Percentiles rank a stretch among this genome's conserved stretches.
Evolutionary conservation across 1,284 basidiomycete species (phyloP).

Genomic region (Moesziomyces antarcticus): DNA sequence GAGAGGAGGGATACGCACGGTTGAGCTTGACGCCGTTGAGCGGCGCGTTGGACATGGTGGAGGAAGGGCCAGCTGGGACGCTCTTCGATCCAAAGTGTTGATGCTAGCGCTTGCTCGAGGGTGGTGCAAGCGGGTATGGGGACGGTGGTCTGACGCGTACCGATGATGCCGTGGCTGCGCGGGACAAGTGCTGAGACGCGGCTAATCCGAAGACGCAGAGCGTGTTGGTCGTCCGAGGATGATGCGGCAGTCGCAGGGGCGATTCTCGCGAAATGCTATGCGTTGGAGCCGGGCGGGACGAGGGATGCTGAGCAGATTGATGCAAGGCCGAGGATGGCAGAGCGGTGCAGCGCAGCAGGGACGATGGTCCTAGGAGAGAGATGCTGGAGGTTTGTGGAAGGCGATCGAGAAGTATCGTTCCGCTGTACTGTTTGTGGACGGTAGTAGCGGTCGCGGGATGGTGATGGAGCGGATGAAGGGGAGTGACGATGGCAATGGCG

Average conservation of each 20-base stretch:
- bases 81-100: slow-evolving; percentile 4
- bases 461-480: not conserved
- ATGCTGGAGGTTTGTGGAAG: not conserved
- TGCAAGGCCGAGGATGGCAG: not conserved
- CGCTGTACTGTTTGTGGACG: slow-evolving; percentile 6
- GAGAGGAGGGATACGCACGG: slow-evolving; percentile 26
- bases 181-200: not conserved
- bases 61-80: slow-evolving; percentile 5
- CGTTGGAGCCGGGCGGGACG: not conserved
- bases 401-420: slow-evolving; percentile 6
- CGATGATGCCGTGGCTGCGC: not conserved
- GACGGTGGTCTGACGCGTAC: not conserved
- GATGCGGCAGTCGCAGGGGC: too few relatives aligned
- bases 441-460: slow-evolving; percentile 1
- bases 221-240: not conserved
- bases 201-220: not conserved
- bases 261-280: not conserved
- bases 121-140: not conserved
- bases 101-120: not conserved
- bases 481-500: not conserved
- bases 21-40: slow-evolving; percentile 60
- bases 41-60: slow-evolving; percentile 56
- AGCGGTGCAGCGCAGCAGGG: slow-evolving; percentile 1
- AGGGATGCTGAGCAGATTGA: not conserved
- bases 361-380: slow-evolving; percentile 2